Evolutionary conservation across 2,329 filamentous ascomycete species (phyloP).

Genomic region (Hortaea sp.): DNA sequence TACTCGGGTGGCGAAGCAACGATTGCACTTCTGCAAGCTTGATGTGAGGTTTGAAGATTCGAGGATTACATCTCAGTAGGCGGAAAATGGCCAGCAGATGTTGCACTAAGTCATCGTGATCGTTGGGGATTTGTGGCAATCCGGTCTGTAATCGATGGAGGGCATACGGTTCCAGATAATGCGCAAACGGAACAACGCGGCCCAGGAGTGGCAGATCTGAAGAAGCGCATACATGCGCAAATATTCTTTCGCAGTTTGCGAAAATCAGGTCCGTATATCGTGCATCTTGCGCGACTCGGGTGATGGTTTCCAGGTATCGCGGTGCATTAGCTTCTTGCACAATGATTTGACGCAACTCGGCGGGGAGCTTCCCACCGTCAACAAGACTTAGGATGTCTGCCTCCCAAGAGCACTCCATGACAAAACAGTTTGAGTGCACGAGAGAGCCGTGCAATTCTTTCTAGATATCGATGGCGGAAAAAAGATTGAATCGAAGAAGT

Average conservation of each 20-base stretch:
- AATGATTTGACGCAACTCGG: constrained; percentile 60
- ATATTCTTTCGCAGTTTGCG: constrained; percentile 60
- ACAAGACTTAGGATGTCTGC: constrained; percentile 10
- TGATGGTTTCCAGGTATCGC: constrained; percentile 61
- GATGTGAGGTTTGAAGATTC: constrained; percentile 55
- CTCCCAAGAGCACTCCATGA: constrained; percentile 24
- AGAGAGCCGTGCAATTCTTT: background rate
- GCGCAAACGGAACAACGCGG: constrained; percentile 69
- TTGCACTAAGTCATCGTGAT: constrained; percentile 11
- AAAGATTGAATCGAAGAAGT: background rate
- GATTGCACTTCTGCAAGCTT: constrained; percentile 57
- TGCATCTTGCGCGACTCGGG: constrained; percentile 58
- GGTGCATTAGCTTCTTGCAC: constrained; percentile 48
- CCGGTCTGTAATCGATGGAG: constrained; percentile 11
- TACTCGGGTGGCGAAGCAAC: constrained; percentile 51
- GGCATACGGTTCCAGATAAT: constrained; percentile 51
- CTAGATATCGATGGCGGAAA: no score
- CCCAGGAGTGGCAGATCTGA: constrained; percentile 57
- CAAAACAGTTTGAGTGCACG: background rate
- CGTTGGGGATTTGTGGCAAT: constrained; percentile 9
- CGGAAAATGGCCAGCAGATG: constrained; percentile 63
- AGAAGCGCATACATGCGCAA: constrained; percentile 70
- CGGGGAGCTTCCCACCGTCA: constrained; percentile 50
- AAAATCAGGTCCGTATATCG: constrained; percentile 65
- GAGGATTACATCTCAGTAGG: constrained; percentile 65